Evolutionary conservation across 768 basidiomycete species (phyloP).

Genomic region (Trametes cinnabarina): DNA sequence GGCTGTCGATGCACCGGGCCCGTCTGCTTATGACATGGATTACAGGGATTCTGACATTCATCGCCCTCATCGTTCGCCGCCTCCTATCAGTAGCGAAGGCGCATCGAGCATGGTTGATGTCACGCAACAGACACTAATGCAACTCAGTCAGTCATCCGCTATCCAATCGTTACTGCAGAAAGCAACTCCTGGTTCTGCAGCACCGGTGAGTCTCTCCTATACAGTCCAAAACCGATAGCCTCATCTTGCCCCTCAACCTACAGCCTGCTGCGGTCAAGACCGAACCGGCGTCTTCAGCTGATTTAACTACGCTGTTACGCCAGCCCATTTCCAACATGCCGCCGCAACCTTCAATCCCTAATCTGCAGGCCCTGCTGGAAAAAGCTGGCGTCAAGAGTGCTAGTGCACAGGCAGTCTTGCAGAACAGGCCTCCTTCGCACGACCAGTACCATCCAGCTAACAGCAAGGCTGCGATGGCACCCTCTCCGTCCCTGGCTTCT

Average conservation of each 20-base stretch:
- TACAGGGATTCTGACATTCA: slow-evolving; percentile 9
- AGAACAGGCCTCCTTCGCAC: background rate
- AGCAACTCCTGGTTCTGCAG: background rate
- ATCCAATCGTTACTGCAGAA: slow-evolving; percentile 17
- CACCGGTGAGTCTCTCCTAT: slow-evolving; percentile 1
- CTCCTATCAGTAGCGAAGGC: background rate
- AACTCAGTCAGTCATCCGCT: slow-evolving; percentile 20
- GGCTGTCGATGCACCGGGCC: background rate
- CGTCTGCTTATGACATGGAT: slow-evolving; percentile 1
- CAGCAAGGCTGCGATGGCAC: background rate
- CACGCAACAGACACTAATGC: slow-evolving; percentile 17
- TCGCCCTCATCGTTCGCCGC: background rate
- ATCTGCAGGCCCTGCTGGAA: slow-evolving; percentile 16
- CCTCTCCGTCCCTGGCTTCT: background rate
- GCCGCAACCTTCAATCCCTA: slow-evolving; percentile 11
- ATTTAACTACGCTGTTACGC: background rate
- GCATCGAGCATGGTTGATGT: slow-evolving; percentile 1
- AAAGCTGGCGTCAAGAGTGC: slow-evolving; percentile 16
- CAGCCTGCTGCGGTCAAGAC: background rate
- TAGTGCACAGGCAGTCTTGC: slow-evolving; percentile 9
- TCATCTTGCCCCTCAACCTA: background rate
- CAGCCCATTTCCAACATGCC: background rate
- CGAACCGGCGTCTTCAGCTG: slow-evolving; percentile 7
- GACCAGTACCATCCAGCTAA: slow-evolving; percentile 6
- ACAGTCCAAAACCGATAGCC: no score